A percentile compares a stretch with the other conserved stretches of the same genome.
phyloP scores from a whole-genome alignment of 106 monocot genomes.

The Platanthera guangdongensis region DNA sequence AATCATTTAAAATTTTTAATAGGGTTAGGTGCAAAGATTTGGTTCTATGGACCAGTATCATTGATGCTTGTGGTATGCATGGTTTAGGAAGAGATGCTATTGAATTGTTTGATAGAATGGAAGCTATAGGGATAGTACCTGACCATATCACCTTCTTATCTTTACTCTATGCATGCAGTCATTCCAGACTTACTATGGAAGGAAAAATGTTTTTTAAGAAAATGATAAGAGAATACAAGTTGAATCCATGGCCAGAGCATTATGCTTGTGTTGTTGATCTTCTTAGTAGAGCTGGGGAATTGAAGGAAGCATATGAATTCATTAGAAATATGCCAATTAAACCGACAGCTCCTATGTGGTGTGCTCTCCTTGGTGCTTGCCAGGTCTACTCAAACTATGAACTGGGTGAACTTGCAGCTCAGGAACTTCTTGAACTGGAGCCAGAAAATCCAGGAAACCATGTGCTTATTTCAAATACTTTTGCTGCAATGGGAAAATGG shows the following conservation, averaged over 20 bases:
- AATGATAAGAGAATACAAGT: conserved; percentile 29
- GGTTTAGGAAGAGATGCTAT: conserved; percentile 57
- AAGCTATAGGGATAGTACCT: conserved; percentile 28
- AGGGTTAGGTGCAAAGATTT: conserved; percentile 33
- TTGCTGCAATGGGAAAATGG: conserved; percentile 62
- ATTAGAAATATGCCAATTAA: conserved; percentile 37
- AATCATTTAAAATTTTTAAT: conserved; percentile 37
- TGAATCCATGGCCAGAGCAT: conserved; percentile 84
- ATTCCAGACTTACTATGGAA: conserved; percentile 41
- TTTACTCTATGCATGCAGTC: conserved; percentile 69
- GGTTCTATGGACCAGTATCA: conserved; percentile 57
- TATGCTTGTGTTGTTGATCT: conserved; percentile 77
- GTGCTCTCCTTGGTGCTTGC: conserved; percentile 76
- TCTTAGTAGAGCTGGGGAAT: conserved; percentile 58
- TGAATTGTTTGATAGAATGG: conserved; percentile 34
- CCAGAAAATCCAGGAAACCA: conserved; percentile 76
- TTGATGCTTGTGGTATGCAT: conserved; percentile 65
- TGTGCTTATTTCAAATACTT: conserved; percentile 66
- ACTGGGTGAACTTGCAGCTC: conserved; percentile 44
- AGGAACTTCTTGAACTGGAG: conserved; percentile 63
- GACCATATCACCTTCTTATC: conserved; percentile 65
- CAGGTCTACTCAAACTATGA: conserved; percentile 34
- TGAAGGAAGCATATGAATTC: conserved; percentile 66
- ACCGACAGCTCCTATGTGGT: conserved; percentile 66
- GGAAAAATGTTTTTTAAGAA: conserved; percentile 33